Base-by-base conservation (phyloP, 2,329 filamentous ascomycete genomes). In the Colletotrichum cordylinicola region DNA sequence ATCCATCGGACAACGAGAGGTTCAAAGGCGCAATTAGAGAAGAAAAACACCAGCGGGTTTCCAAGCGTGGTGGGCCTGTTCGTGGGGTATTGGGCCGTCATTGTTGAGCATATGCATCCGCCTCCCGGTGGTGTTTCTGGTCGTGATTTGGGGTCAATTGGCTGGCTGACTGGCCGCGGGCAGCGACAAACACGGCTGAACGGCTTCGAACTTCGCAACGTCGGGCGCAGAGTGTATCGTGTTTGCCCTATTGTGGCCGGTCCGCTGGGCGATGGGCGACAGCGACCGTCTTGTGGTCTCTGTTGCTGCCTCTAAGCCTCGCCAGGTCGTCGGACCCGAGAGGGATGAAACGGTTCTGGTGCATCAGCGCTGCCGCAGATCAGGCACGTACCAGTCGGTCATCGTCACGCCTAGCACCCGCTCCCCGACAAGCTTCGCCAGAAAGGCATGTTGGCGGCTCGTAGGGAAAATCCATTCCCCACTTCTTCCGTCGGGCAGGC, bases 361-460 rank as follows among this genome's bases (percentile, higher is more conserved):
- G 74, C 74, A 70, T 75, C 74, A 76, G 66, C 27, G 48, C 66
- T 76, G 74, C 74, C 74, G 71, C 74, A 76, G 74, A 67, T 60
- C 62, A 48, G 48, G 43, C 70, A 74, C 72, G 64, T 39, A 73
- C 48, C 72, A 55, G 39, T 56, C 15, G 18, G 61, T 37, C 61
- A 65, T 62, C 62, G 21, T 18, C 48, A 12, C 29, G 29, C 58
- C 29, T 31, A 18, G 12, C n/a, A 27, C 27, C 43, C 37, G 60
- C 70, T 69, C 43, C 64, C 35, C 43, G 35, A 71, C 29, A 65
- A 75, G 60, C 61, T 61, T 55, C 24, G 33, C 48, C 52, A 12
- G 33, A 21, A 48, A 9, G 43, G 43, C 43, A 52, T n/a, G n/a
- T 52, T 21, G n/a, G n/a, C 43, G 43, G 43, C 43, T 52, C 43